A percentile compares a stretch with the other conserved stretches of the same genome.
Conservation (phyloP, 805 yeast genomes). For the Yamadazyma akitaensis region DNA sequence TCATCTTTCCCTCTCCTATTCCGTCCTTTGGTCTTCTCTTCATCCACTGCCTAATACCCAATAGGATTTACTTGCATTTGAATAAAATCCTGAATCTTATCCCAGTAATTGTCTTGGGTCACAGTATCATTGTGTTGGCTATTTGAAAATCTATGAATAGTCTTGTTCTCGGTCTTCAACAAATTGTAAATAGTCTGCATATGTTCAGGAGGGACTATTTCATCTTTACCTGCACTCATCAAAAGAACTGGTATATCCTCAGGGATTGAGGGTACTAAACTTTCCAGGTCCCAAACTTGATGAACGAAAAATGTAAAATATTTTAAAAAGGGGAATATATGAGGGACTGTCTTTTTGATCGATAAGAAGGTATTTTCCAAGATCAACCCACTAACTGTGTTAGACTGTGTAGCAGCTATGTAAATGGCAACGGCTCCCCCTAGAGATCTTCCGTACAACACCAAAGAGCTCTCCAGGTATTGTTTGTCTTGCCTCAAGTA, state of each 20-base stretch:
- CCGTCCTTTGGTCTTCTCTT: too few relatives aligned
- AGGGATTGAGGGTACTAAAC: constrained; percentile 49
- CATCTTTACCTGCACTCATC: constrained; percentile 74
- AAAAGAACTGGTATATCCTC: constrained; percentile 62
- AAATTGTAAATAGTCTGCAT: constrained; percentile 59
- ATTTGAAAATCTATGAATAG: constrained; percentile 50
- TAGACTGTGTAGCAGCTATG: constrained; percentile 59
- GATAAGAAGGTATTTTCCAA: constrained; percentile 85
- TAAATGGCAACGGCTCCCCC: constrained; percentile 95
- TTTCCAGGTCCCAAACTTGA: constrained; percentile 80
- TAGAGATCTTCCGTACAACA: constrained; percentile 82
- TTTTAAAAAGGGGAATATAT: constrained; percentile 65
- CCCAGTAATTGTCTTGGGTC: constrained; percentile 76
- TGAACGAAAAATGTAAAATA: constrained; percentile 62
- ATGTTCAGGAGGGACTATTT: constrained; percentile 86
- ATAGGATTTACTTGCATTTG: constrained; percentile 40
- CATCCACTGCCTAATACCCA: constrained; percentile 20
- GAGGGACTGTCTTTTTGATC: constrained; percentile 67
- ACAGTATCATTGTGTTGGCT: constrained; percentile 85
- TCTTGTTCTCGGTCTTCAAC: constrained; percentile 50
- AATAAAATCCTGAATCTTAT: constrained; percentile 54
- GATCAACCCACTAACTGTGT: constrained; percentile 57
- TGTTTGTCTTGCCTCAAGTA: constrained; percentile 55
- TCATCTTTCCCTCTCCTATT: too few relatives aligned
- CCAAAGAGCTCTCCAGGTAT: constrained; percentile 49